Evolutionary conservation across 768 basidiomycete species (phyloP).

Genomic region (Suillus brevipes): DNA sequence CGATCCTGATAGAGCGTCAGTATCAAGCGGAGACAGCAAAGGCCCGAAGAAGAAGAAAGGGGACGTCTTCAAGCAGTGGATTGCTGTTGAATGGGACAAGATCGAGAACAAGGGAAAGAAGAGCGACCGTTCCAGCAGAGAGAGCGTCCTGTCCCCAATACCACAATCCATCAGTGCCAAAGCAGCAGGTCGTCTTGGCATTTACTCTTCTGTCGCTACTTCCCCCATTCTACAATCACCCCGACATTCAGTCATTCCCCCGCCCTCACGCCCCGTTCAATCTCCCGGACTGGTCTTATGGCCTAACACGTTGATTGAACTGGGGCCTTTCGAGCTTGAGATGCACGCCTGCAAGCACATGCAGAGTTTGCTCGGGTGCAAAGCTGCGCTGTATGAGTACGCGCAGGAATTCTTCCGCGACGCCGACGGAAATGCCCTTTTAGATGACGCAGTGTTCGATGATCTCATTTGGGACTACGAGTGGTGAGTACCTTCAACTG

Average conservation of each 20-base stretch:
- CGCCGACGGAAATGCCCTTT: slow-evolving; percentile 20
- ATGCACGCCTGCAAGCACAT: slow-evolving; percentile 74
- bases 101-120: slow-evolving; percentile 28
- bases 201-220: slow-evolving; percentile 19
- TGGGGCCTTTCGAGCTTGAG: slow-evolving; percentile 61
- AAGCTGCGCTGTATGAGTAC: slow-evolving; percentile 55
- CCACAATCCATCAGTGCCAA: slow-evolving; percentile 35
- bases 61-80: slow-evolving; percentile 37
- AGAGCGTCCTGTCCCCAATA: slow-evolving; percentile 24
- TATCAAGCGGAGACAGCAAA: slow-evolving; percentile 28
- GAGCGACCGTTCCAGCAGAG: slow-evolving; percentile 29
- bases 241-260: slow-evolving; percentile 6
- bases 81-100: slow-evolving; percentile 38
- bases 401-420: slow-evolving; percentile 36
- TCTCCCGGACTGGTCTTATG: slow-evolving; percentile 64
- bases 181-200: slow-evolving; percentile 40
- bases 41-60: slow-evolving; percentile 28
- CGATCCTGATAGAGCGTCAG: slow-evolving; percentile 21
- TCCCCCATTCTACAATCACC: slow-evolving; percentile 6
- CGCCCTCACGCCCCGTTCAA: slow-evolving; percentile 39
- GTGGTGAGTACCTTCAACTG: slow-evolving; percentile 23
- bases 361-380: slow-evolving; percentile 63
- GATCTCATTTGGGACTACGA: slow-evolving; percentile 39
- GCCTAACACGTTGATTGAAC: slow-evolving; percentile 59
- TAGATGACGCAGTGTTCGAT: slow-evolving; percentile 25